phyloP scores from a whole-genome alignment of 768 basidiomycete species.

The Cystofilobasidium capitatum region DNA sequence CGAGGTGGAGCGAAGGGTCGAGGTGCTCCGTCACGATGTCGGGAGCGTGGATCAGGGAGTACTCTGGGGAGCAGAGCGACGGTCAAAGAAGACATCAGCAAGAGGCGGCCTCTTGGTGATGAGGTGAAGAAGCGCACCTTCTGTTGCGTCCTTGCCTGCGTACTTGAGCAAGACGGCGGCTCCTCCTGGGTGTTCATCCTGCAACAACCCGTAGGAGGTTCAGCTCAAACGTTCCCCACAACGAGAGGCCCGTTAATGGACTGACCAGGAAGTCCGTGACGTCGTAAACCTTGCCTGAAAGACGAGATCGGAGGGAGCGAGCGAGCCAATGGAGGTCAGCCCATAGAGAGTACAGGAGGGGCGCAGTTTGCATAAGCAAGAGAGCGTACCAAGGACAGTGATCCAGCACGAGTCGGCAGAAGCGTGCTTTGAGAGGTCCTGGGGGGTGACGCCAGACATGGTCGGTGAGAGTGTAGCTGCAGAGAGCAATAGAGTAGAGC shows the following conservation, averaged over 20 bases:
- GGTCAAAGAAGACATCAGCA: background rate
- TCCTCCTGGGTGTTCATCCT: background rate
- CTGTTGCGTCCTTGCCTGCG: conserved; percentile 19
- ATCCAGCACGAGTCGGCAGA: conserved; percentile 20
- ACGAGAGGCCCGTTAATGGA: background rate
- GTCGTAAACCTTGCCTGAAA: conserved; percentile 19
- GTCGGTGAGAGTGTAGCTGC: background rate
- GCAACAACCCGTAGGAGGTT: background rate
- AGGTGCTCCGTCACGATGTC: conserved; percentile 18
- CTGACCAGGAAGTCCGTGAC: conserved; percentile 18
- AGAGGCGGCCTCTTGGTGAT: background rate
- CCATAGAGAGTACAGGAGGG: background rate
- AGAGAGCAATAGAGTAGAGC: background rate
- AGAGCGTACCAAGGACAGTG: conserved; percentile 16
- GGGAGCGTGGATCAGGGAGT: conserved; percentile 18
- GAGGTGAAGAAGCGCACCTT: background rate
- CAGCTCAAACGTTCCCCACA: background rate
- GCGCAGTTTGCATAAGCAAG: too few relatives aligned
- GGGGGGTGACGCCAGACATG: conserved; percentile 7
- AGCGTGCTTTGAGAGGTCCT: conserved; percentile 19
- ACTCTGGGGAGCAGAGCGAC: background rate
- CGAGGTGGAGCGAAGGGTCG: background rate
- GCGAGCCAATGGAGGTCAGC: background rate
- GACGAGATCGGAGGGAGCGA: background rate
- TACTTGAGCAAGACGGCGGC: conserved; percentile 9